Evolutionary conservation across 495 filamentous ascomycete genomes (phyloP).

Genomic region (Chlorociboria aeruginascens): DNA sequence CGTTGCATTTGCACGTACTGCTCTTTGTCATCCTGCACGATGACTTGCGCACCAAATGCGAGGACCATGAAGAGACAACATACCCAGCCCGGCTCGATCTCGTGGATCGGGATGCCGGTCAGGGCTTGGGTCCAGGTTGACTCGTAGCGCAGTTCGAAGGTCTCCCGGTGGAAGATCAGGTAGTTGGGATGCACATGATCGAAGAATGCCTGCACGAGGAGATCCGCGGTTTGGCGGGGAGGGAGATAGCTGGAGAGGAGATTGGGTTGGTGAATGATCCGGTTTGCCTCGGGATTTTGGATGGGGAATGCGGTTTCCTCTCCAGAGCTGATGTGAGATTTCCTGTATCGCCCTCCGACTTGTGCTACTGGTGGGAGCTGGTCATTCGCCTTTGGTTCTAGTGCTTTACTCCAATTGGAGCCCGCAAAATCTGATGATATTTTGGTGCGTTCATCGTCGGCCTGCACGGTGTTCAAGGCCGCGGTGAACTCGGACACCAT

Average conservation of each 20-base stretch:
- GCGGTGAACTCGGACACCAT: slow-evolving; percentile 20
- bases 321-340: background rate
- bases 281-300: background rate
- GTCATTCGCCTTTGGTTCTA: slow-evolving; percentile 7
- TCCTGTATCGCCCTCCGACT: slow-evolving; percentile 13
- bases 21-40: slow-evolving; percentile 16
- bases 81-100: slow-evolving; percentile 27
- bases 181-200: slow-evolving; percentile 31
- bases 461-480: slow-evolving; percentile 12
- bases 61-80: slow-evolving; percentile 35
- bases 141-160: slow-evolving; percentile 31
- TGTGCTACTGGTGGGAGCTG: slow-evolving; percentile 1
- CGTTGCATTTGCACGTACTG: slow-evolving; percentile 24
- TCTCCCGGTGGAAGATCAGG: slow-evolving; percentile 30
- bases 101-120: slow-evolving; percentile 6
- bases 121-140: slow-evolving; percentile 22
- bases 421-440: slow-evolving; percentile 17
- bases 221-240: slow-evolving; percentile 21
- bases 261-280: slow-evolving; percentile 6
- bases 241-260: slow-evolving; percentile 17
- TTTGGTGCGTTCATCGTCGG: slow-evolving; percentile 14
- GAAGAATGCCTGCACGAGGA: slow-evolving; percentile 30
- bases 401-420: slow-evolving; percentile 17
- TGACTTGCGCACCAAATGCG: slow-evolving; percentile 26
- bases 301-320: background rate